Conservation (phyloP, 192 early-diverging fungal genomes). For the Backusella macrospora region DNA sequence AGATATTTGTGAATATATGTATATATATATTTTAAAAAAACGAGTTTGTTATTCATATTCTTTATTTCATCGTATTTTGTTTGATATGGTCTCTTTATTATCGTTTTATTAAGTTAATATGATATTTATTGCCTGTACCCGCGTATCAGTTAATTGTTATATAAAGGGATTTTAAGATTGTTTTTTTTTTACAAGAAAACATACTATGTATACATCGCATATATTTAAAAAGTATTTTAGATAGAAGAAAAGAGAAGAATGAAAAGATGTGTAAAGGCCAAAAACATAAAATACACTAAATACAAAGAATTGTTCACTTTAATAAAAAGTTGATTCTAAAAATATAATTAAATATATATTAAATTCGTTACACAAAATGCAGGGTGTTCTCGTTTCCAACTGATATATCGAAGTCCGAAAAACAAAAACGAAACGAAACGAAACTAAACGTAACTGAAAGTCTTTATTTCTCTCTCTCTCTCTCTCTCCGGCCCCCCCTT, state of each 20-base stretch:
- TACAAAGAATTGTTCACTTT: neutral
- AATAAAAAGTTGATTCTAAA: neutral
- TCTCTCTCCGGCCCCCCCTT: no score
- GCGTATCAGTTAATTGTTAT: no score
- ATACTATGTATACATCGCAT: no score
- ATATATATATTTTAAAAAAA: no score
- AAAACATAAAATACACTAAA: neutral
- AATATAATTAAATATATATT: neutral
- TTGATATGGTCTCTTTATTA: no score
- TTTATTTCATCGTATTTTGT: no score
- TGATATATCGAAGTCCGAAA: neutral
- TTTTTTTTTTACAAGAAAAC: no score
- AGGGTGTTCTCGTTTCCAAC: constrained; percentile 11
- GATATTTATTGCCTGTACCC: no score
- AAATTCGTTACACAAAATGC: neutral
- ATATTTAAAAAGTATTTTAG: neutral
- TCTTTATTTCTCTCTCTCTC: no score
- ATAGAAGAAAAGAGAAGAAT: neutral
- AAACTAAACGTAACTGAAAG: neutral
- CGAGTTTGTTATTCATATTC: no score
- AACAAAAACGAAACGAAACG: neutral
- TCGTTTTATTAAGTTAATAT: no score
- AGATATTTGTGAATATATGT: neutral
- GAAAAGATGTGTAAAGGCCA: neutral
- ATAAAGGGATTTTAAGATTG: no score